A percentile compares a stretch with the other conserved stretches of the same genome.
phyloP scores from a whole-genome alignment of 2,329 filamentous ascomycete species.

The Fonsecaea pugnacius region DNA sequence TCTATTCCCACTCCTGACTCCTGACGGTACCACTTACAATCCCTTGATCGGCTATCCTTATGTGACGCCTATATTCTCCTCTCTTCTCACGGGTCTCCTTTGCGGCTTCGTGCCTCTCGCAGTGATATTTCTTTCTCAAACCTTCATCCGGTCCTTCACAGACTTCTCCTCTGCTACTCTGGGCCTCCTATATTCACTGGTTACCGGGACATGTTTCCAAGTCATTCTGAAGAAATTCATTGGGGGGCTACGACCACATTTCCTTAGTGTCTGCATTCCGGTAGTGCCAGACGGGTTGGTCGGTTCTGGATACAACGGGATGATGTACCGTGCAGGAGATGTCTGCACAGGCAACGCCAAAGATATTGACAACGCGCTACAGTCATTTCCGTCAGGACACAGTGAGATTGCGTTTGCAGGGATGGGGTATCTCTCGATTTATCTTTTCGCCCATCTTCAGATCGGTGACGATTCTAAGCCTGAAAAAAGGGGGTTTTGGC shows the following conservation, averaged over 20 bases:
- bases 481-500: constrained; percentile 25
- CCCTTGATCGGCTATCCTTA: constrained; percentile 34
- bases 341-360: constrained; percentile 76
- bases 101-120: constrained; percentile 25
- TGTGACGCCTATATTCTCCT: constrained; percentile 25
- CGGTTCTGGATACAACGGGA: constrained; percentile 38
- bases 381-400: constrained; percentile 81
- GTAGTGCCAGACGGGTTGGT: constrained; percentile 11
- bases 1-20: constrained; percentile 20
- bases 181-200: constrained; percentile 28
- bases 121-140: constrained; percentile 30
- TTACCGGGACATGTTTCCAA: constrained; percentile 32
- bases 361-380: constrained; percentile 78
- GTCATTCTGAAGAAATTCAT: constrained; percentile 35
- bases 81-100: constrained; percentile 26
- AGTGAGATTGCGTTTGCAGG: constrained; percentile 79
- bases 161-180: constrained; percentile 31
- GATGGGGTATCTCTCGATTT: constrained; percentile 73
- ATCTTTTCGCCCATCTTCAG: constrained; percentile 69
- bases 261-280: constrained; percentile 32
- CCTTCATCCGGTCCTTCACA: constrained; percentile 28
- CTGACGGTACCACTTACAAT: constrained; percentile 22
- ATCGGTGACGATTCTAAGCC: constrained; percentile 61
- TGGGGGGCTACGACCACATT: constrained; percentile 34
- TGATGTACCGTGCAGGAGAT: constrained; percentile 63